Conservation (phyloP, 495 filamentous ascomycete genomes). For the Talaromyces ruber region DNA sequence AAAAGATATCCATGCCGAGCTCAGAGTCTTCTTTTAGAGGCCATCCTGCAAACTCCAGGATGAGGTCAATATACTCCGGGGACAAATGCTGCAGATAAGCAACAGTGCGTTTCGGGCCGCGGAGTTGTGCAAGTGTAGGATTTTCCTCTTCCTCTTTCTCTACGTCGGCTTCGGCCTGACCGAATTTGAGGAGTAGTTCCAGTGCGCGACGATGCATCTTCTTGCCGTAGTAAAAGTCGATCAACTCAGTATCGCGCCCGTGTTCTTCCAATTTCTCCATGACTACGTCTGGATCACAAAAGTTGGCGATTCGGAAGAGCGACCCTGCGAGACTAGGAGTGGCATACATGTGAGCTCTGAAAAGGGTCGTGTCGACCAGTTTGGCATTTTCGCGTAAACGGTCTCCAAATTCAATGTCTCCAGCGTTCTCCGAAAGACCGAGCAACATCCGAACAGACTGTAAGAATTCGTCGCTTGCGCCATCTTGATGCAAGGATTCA, state of each 20-base stretch:
- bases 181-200: constrained; percentile 74
- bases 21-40: constrained; percentile 63
- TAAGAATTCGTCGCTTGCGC: constrained; percentile 42
- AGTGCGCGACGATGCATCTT: constrained; percentile 84
- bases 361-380: constrained; percentile 87
- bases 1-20: constrained; percentile 90
- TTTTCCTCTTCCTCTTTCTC: constrained; percentile 24
- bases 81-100: constrained; percentile 85
- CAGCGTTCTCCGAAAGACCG: constrained; percentile 32
- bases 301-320: constrained; percentile 93
- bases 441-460: constrained; percentile 35
- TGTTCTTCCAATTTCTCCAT: constrained; percentile 85
- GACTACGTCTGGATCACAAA: constrained; percentile 92
- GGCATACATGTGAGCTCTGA: constrained; percentile 87
- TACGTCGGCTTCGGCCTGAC: constrained; percentile 53
- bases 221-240: constrained; percentile 96
- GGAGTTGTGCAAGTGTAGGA: constrained; percentile 56
- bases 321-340: constrained; percentile 77
- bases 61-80: constrained; percentile 80
- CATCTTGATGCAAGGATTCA: constrained; percentile 36
- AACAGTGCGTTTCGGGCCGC: constrained; percentile 76
- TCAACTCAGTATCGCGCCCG: constrained; percentile 83
- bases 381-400: constrained; percentile 66
- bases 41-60: constrained; percentile 88
- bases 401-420: constrained; percentile 55